These are phyloP conservation scores for Monilinia aucupariae DNA, from an alignment of 2,329 filamentous ascomycete genomes.

Conservation along the genomic window DNA sequence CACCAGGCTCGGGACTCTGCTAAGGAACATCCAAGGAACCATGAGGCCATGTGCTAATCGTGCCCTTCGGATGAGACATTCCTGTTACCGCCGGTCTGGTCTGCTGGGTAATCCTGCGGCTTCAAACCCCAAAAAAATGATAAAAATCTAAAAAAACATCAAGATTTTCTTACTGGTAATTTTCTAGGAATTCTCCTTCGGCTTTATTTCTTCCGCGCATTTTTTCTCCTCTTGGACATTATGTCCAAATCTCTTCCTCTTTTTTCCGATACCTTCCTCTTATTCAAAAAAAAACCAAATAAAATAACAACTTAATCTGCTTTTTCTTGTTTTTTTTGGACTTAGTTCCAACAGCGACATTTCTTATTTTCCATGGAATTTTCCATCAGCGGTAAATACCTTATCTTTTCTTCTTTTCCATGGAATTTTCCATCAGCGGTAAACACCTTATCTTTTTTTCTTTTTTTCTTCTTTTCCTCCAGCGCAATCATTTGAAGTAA, in stretches of 20 bases:
- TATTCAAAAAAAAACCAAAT: no score
- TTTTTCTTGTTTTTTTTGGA: not conserved
- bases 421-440: not conserved
- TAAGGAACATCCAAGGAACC: not conserved
- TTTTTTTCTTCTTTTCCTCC: no score
- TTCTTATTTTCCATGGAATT: not conserved
- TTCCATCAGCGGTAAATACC: not conserved
- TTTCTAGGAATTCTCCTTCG: not conserved
- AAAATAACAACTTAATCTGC: no score
- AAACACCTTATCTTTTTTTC: no score
- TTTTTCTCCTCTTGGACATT: no score
- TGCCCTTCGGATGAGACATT: constrained; percentile 3
- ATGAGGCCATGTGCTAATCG: constrained; percentile 1
- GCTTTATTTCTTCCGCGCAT: not conserved
- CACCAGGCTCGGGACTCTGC: constrained; percentile 2
- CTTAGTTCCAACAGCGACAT: not conserved
- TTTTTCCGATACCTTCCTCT: no score
- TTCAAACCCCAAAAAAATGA: not conserved
- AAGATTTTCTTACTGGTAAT: not conserved
- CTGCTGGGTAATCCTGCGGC: not conserved
- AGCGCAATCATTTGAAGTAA: no score
- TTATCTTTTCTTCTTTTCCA: not conserved
- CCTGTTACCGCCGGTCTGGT: constrained; percentile 1
- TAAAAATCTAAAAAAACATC: not conserved
- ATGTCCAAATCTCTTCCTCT: no score